Percentiles rank a stretch among this genome's conserved stretches.
phyloP scores from a whole-genome alignment of 1,284 basidiomycete species.

The Tilletia indica region DNA sequence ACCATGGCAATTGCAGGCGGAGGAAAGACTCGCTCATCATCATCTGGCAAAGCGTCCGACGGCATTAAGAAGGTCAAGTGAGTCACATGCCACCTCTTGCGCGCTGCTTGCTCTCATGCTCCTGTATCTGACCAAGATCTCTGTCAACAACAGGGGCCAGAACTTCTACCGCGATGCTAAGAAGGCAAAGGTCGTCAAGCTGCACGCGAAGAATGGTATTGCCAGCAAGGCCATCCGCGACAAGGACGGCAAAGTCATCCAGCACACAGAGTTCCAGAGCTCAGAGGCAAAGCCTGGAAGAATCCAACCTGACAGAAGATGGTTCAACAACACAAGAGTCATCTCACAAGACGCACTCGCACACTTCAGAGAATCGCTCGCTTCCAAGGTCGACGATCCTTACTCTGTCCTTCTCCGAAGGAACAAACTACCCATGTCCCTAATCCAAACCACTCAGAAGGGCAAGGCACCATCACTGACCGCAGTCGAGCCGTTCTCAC shows the following conservation, averaged over 20 bases:
- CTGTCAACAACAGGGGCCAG: conserved; percentile 35
- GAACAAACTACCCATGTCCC: conserved; percentile 55
- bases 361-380: conserved; percentile 54
- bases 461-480: conserved; percentile 50
- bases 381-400: conserved; percentile 48
- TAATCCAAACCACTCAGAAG: conserved; percentile 48
- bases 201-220: conserved; percentile 48
- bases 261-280: conserved; percentile 52
- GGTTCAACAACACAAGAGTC: conserved; percentile 81
- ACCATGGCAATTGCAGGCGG: neutral
- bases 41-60: conserved; percentile 5
- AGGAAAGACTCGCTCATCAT: neutral
- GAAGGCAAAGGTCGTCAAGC: conserved; percentile 53
- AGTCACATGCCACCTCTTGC: neutral
- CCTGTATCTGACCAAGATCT: neutral
- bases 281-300: conserved; percentile 53
- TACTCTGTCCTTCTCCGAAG: conserved; percentile 51
- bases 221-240: conserved; percentile 54
- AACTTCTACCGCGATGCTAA: conserved; percentile 56
- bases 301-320: conserved; percentile 54
- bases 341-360: conserved; percentile 67
- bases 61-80: conserved; percentile 24
- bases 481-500: conserved; percentile 47
- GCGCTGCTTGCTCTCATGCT: neutral
- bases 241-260: conserved; percentile 49